These are phyloP conservation scores for Bombardia bombarda DNA, from an alignment of 495 filamentous ascomycete species.

Conservation along the genomic window DNA sequence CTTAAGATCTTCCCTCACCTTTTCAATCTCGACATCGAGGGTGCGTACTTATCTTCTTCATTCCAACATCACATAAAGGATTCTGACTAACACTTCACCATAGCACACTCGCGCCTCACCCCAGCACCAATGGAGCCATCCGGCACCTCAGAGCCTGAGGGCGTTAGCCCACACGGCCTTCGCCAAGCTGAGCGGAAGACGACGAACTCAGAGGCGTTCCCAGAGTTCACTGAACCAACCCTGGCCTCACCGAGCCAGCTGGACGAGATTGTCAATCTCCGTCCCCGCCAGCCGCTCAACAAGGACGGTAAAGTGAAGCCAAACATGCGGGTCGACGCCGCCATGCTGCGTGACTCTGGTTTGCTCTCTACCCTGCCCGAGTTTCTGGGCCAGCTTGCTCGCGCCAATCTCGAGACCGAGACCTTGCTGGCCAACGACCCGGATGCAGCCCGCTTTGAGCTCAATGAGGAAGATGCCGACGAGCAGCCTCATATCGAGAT, in stretches of 20 bases:
- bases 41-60: neutral
- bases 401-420: conserved; percentile 17
- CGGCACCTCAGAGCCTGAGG: conserved; percentile 8
- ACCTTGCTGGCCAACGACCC: conserved; percentile 15
- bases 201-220: conserved; percentile 16
- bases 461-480: conserved; percentile 8
- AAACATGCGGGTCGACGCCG: conserved; percentile 18
- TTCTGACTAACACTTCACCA: neutral
- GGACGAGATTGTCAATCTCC: conserved; percentile 18
- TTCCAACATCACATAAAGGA: neutral
- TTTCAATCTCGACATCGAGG: conserved; percentile 17
- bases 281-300: neutral
- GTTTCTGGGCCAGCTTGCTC: conserved; percentile 21
- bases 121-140: conserved; percentile 4
- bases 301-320: conserved; percentile 2
- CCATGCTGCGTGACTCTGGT: conserved; percentile 14
- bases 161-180: conserved; percentile 4
- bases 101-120: conserved; percentile 9
- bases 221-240: conserved; percentile 14
- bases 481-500: conserved; percentile 16
- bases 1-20: conserved; percentile 13
- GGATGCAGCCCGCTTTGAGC: conserved; percentile 12
- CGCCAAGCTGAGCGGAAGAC: conserved; percentile 7
- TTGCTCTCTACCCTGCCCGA: conserved; percentile 15
- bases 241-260: conserved; percentile 17